These are phyloP conservation scores for Funneliformis geosporum DNA, from an alignment of 192 early-diverging fungal species.

Conservation along the genomic window DNA sequence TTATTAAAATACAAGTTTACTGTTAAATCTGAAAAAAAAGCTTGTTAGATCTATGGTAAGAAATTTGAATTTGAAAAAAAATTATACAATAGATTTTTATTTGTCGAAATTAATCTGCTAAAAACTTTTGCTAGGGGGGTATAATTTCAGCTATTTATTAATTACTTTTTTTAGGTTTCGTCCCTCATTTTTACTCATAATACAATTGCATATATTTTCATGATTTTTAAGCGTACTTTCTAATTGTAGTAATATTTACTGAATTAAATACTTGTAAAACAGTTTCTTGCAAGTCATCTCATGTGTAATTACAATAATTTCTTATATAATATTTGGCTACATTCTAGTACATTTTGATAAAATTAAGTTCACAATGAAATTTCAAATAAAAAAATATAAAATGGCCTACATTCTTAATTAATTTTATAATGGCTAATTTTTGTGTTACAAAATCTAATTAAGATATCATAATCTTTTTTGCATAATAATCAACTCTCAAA, in stretches of 20 bases:
- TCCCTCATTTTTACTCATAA: no score
- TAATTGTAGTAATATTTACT: slow-evolving; percentile 24
- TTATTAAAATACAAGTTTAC: no score
- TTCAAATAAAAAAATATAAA: not conserved
- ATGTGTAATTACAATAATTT: slow-evolving; percentile 29
- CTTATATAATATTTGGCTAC: slow-evolving; percentile 31
- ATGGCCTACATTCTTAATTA: slow-evolving; percentile 22
- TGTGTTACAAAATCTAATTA: slow-evolving; percentile 19
- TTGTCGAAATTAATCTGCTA: no score
- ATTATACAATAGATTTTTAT: no score
- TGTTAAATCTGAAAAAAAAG: no score
- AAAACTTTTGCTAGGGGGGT: no score
- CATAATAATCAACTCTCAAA: not conserved
- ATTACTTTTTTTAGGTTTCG: no score
- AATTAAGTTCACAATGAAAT: no score
- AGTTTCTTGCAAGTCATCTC: not conserved
- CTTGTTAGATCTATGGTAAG: no score
- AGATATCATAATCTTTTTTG: not conserved
- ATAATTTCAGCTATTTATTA: no score
- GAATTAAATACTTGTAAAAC: slow-evolving; percentile 29
- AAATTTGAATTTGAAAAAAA: no score
- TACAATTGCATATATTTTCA: slow-evolving; percentile 35
- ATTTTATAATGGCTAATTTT: not conserved
- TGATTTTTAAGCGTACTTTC: slow-evolving; percentile 27
- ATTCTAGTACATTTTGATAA: not conserved